Conservation (phyloP, 352 stramenopile genomes). For the Phytophthora litchii region DNA sequence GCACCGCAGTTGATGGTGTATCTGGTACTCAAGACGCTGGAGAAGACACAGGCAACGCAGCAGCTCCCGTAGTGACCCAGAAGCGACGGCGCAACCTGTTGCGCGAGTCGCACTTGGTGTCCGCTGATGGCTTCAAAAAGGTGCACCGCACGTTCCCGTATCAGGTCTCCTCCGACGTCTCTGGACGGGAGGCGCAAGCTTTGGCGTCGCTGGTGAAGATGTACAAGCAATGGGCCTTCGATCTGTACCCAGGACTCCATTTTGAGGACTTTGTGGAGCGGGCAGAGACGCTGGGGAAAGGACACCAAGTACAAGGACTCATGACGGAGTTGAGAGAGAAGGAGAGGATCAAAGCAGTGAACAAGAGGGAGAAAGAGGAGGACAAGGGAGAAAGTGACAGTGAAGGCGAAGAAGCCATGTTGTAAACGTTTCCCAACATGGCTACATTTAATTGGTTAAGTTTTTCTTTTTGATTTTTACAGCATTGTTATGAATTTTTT, state of each 20-base stretch:
- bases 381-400: constrained; percentile 25
- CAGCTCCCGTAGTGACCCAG: constrained; percentile 3
- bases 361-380: constrained; percentile 23
- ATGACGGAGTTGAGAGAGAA: constrained; percentile 65
- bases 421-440: constrained; percentile 18
- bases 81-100: constrained; percentile 64
- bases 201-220: constrained; percentile 70
- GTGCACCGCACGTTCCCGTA: constrained; percentile 77
- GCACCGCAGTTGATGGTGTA: not conserved
- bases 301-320: constrained; percentile 63
- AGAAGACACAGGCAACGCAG: constrained; percentile 2
- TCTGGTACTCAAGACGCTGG: constrained; percentile 10
- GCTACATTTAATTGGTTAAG: no score
- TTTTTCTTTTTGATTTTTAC: no score
- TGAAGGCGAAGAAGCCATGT: constrained; percentile 49
- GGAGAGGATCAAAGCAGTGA: constrained; percentile 49
- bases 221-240: constrained; percentile 89
- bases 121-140: constrained; percentile 67
- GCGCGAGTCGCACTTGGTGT: constrained; percentile 71
- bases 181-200: constrained; percentile 68
- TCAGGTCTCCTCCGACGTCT: constrained; percentile 58
- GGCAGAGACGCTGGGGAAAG: constrained; percentile 62
- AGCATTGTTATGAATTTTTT: constrained; percentile 1
- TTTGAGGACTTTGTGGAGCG: constrained; percentile 85
- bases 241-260: constrained; percentile 80